These are phyloP conservation scores for Cocos nucifera DNA, from an alignment of 176 grass and related monocot genomes.

Conservation along the genomic window DNA sequence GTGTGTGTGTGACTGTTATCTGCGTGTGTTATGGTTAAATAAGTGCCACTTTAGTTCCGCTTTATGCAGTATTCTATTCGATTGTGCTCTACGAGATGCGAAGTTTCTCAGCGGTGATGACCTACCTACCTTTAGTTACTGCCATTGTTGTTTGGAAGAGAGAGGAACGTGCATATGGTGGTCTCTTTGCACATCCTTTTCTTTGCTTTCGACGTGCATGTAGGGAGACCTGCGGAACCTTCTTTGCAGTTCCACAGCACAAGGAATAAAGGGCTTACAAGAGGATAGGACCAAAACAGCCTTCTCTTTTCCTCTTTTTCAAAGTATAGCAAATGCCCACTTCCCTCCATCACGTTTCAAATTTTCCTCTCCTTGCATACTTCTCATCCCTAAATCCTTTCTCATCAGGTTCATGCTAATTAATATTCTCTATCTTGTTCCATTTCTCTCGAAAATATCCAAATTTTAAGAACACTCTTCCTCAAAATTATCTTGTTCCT, in stretches of 20 bases:
- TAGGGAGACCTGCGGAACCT: slow-evolving; percentile 25
- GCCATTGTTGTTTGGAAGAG: neutral
- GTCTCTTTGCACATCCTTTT: slow-evolving; percentile 6
- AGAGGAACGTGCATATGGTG: slow-evolving; percentile 15
- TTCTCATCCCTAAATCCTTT: too few species aligned
- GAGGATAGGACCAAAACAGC: slow-evolving; percentile 5
- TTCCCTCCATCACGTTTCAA: too few species aligned
- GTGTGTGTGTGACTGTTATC: too few species aligned
- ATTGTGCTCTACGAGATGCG: neutral
- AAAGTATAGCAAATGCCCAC: too few species aligned
- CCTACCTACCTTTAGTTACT: slow-evolving; percentile 4
- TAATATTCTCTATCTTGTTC: too few species aligned
- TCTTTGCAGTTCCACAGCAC: slow-evolving; percentile 36
- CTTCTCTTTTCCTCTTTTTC: neutral
- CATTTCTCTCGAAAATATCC: too few species aligned
- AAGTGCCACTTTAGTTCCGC: neutral
- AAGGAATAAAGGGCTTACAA: slow-evolving; percentile 8
- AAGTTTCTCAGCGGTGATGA: neutral
- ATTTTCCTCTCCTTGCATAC: too few species aligned
- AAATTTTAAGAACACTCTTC: too few species aligned
- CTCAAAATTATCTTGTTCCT: too few species aligned
- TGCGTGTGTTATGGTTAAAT: too few species aligned
- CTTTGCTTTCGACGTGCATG: slow-evolving; percentile 35
- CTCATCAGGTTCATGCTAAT: too few species aligned
- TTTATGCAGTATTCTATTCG: slow-evolving; percentile 7